Conservation (phyloP, 164 flowering plant genomes). For the Liriodendron chinense region DNA sequence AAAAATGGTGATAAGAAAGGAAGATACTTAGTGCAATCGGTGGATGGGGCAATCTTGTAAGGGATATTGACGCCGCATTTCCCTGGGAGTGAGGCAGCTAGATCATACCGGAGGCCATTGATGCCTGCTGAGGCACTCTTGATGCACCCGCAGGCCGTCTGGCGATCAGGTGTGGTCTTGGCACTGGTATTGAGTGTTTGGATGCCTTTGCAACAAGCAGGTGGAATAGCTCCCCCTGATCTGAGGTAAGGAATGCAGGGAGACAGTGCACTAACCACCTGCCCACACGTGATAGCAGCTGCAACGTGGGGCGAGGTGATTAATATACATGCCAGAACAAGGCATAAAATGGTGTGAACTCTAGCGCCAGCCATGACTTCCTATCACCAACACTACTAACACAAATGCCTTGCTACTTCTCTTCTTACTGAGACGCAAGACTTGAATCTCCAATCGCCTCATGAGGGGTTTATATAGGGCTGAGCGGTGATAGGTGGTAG, state of each 20-base stretch:
- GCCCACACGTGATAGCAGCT: not conserved
- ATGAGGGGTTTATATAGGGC: too few relatives aligned
- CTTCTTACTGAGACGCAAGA: too few relatives aligned
- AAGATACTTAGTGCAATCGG: constrained; percentile 15
- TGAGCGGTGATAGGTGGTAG: too few relatives aligned
- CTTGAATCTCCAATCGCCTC: too few relatives aligned
- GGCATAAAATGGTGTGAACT: too few relatives aligned
- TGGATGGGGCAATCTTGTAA: constrained; percentile 7
- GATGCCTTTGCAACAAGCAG: constrained; percentile 4
- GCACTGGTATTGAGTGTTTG: not conserved
- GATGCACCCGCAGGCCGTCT: constrained; percentile 5
- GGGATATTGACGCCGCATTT: constrained; percentile 11
- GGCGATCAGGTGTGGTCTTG: constrained; percentile 7
- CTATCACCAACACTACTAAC: too few relatives aligned
- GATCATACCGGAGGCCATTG: not conserved
- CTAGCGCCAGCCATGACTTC: too few relatives aligned
- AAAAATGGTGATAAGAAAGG: too few relatives aligned
- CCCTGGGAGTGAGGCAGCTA: not conserved
- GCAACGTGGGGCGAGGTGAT: not conserved
- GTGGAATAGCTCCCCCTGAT: not conserved
- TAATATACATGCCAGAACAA: not conserved
- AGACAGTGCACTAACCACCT: not conserved
- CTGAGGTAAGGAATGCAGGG: not conserved
- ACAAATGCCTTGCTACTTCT: too few relatives aligned
- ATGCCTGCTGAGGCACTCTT: not conserved